Percentiles rank a stretch among this genome's conserved stretches.
Conservation (phyloP, 768 basidiomycete genomes). For the Lactarius akahatsu region DNA sequence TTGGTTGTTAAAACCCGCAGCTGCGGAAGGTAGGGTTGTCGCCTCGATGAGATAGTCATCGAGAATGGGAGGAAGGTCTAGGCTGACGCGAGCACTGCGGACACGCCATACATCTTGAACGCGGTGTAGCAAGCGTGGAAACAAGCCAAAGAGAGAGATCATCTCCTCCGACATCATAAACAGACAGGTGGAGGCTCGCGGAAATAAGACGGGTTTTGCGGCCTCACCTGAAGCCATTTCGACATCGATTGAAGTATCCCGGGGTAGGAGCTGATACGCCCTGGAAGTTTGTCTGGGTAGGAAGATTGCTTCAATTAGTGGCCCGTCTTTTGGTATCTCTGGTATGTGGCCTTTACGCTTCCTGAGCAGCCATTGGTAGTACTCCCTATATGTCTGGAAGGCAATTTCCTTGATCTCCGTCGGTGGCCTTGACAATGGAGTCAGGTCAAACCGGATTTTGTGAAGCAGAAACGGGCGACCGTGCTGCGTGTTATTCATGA, state of each 20-base stretch:
- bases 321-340: conserved; percentile 53
- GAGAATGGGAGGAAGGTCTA: conserved; percentile 60
- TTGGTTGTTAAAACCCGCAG: conserved; percentile 73
- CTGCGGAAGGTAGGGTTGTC: conserved; percentile 67
- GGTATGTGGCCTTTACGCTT: conserved; percentile 44
- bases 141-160: conserved; percentile 41
- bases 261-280: conserved; percentile 37
- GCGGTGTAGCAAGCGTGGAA: conserved; percentile 67
- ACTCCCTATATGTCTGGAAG: conserved; percentile 57
- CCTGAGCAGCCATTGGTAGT: conserved; percentile 52
- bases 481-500: conserved; percentile 53
- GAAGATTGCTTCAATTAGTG: conserved; percentile 56
- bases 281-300: conserved; percentile 45
- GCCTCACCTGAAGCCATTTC: conserved; percentile 6
- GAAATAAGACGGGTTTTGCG: conserved; percentile 37
- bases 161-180: conserved; percentile 53
- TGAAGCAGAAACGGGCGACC: conserved; percentile 59
- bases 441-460: conserved; percentile 61
- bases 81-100: conserved; percentile 47
- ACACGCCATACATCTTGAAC: conserved; percentile 66
- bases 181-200: conserved; percentile 51
- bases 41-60: conserved; percentile 66
- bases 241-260: conserved; percentile 24
- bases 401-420: conserved; percentile 49
- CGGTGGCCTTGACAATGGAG: conserved; percentile 58